A percentile compares a stretch with the other conserved stretches of the same genome.
Conservation (phyloP, 2,329 filamentous ascomycete species). For the Talaromyces rugulosus region DNA sequence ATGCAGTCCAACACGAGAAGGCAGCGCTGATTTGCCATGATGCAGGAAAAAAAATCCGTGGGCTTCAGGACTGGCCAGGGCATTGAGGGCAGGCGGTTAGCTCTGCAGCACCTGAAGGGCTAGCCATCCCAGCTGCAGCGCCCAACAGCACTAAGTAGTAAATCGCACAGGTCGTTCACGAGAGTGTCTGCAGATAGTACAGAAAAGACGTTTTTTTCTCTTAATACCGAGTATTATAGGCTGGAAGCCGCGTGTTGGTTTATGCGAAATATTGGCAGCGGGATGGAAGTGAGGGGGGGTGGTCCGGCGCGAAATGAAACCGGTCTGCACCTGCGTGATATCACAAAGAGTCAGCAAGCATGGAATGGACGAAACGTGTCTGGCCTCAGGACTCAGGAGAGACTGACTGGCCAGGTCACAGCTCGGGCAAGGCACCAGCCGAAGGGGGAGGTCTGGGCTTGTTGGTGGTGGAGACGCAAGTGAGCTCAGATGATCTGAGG, state of each 20-base stretch:
- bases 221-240: background rate
- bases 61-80: background rate
- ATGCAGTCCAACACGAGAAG: background rate
- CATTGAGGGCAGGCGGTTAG: too few relatives aligned
- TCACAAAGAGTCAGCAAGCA: background rate
- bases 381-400: background rate
- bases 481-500: background rate
- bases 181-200: background rate
- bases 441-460: background rate
- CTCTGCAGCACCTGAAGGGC: too few relatives aligned
- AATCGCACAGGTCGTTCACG: background rate
- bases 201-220: background rate
- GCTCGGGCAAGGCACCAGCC: background rate
- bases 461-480: background rate
- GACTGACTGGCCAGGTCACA: background rate
- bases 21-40: background rate
- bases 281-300: background rate
- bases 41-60: background rate
- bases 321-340: background rate
- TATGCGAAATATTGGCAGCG: background rate
- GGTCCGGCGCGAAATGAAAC: background rate
- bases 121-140: background rate
- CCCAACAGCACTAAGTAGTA: too few relatives aligned
- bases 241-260: background rate
- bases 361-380: background rate